Evolutionary conservation across 352 stramenopile species (phyloP).

Genomic region (Pythium coloratum): DNA sequence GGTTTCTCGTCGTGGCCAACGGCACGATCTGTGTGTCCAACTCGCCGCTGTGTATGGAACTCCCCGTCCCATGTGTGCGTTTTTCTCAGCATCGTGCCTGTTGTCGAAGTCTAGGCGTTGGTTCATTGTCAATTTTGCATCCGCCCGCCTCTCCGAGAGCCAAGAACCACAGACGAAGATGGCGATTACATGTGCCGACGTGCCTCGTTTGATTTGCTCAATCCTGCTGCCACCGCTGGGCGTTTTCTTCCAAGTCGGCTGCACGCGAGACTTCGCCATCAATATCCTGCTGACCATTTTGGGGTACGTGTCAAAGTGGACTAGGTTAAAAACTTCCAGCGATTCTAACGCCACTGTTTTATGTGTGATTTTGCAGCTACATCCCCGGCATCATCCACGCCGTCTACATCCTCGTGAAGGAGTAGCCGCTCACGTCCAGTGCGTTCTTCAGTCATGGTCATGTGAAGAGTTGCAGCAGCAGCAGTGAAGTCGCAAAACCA

Average conservation of each 20-base stretch:
- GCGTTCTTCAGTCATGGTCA: no score
- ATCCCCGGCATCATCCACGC: conserved; percentile 76
- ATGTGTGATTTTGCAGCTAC: conserved; percentile 34
- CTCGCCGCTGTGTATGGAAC: neutral
- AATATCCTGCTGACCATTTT: conserved; percentile 29
- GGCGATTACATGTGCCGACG: conserved; percentile 23
- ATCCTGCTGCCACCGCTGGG: conserved; percentile 33
- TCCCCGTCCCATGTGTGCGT: neutral
- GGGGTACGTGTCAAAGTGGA: conserved; percentile 6
- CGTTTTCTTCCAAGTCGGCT: conserved; percentile 44
- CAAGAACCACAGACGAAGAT: conserved; percentile 1
- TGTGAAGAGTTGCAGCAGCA: no score
- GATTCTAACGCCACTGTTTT: neutral
- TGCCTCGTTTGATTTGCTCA: conserved; percentile 26
- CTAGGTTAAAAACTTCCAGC: no score
- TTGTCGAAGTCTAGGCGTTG: neutral
- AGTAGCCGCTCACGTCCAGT: conserved; percentile 28
- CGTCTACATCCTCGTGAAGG: conserved; percentile 71
- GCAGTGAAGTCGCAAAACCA: no score
- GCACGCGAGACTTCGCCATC: conserved; percentile 32
- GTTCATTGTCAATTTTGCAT: neutral
- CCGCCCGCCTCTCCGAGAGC: no score
- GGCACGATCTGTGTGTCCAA: neutral
- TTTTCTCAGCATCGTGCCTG: neutral
- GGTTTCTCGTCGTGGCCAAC: neutral